phyloP scores from a whole-genome alignment of 2,329 filamentous ascomycete genomes.

The Claviceps sp. region DNA sequence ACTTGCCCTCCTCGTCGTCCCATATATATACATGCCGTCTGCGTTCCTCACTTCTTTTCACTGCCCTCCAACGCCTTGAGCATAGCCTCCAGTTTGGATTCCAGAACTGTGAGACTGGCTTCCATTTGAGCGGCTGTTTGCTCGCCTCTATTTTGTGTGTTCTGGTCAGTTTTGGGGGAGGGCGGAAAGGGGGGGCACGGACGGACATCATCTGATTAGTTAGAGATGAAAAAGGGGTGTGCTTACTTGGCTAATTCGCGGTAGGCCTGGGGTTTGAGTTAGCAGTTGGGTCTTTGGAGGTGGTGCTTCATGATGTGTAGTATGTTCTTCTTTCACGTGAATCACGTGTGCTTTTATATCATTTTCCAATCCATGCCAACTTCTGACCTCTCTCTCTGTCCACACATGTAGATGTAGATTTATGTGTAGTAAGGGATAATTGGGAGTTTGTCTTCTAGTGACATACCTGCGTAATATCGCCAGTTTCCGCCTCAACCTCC shows the following conservation, averaged over 20 bases:
- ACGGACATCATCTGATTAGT: neutral
- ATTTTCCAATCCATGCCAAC: too few relatives aligned
- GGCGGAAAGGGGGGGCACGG: neutral
- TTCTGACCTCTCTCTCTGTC: too few relatives aligned
- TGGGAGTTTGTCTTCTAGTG: too few relatives aligned
- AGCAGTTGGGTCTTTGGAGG: neutral
- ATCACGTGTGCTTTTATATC: too few relatives aligned
- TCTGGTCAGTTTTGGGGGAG: neutral
- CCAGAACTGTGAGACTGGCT: constrained; percentile 35
- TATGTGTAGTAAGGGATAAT: too few relatives aligned
- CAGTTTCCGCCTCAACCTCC: too few relatives aligned
- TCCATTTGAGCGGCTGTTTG: constrained; percentile 40
- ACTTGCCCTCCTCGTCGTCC: neutral
- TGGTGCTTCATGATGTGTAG: neutral
- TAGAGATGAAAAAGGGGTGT: neutral
- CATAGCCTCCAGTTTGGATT: constrained; percentile 41
- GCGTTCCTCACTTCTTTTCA: too few relatives aligned
- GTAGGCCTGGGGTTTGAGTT: constrained; percentile 6
- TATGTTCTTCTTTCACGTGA: too few relatives aligned
- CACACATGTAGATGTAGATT: too few relatives aligned
- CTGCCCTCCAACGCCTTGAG: constrained; percentile 32
- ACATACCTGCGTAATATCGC: too few relatives aligned
- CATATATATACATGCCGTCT: too few relatives aligned
- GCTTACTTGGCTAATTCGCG: constrained; percentile 10
- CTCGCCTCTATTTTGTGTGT: constrained; percentile 28